A percentile compares a stretch with the other conserved stretches of the same genome.
Evolutionary conservation across 2,329 filamentous ascomycete genomes (phyloP).

Genomic region (Botrytis hyacinthi): DNA sequence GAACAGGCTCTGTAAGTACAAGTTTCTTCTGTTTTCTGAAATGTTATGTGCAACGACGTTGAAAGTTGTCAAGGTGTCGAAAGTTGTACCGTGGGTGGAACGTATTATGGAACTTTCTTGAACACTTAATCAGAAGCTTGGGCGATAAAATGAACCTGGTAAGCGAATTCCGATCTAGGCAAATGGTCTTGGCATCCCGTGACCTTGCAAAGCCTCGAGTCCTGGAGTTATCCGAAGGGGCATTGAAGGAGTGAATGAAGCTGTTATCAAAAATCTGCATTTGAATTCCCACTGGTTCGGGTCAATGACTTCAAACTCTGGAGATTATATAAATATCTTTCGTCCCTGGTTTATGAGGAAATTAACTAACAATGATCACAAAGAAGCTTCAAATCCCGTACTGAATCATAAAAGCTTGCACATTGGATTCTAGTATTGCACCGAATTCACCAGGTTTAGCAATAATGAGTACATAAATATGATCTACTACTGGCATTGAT

Average conservation of each 20-base stretch:
- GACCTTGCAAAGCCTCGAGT: background rate
- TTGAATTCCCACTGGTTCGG: background rate
- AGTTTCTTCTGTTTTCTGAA: background rate
- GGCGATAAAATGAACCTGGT: background rate
- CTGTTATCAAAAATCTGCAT: background rate
- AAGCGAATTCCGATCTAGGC: background rate
- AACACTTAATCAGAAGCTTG: constrained; percentile 12
- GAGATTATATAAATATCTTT: background rate
- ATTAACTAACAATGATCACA: background rate
- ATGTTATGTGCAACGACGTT: constrained; percentile 9
- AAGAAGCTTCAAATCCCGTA: background rate
- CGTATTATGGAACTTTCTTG: constrained; percentile 12
- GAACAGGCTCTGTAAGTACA: constrained; percentile 7
- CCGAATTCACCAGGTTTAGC: background rate
- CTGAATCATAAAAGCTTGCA: background rate
- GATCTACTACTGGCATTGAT: background rate
- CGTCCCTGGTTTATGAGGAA: background rate
- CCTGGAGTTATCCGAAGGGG: background rate
- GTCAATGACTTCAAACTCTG: background rate
- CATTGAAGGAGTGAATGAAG: background rate
- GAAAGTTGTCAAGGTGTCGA: constrained; percentile 13
- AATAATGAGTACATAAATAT: background rate
- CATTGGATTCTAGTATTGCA: background rate
- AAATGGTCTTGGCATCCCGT: background rate
- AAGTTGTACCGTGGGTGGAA: background rate